Conservation (phyloP, 2,329 filamentous ascomycete genomes). For the Pestalotiopsis sp. region DNA sequence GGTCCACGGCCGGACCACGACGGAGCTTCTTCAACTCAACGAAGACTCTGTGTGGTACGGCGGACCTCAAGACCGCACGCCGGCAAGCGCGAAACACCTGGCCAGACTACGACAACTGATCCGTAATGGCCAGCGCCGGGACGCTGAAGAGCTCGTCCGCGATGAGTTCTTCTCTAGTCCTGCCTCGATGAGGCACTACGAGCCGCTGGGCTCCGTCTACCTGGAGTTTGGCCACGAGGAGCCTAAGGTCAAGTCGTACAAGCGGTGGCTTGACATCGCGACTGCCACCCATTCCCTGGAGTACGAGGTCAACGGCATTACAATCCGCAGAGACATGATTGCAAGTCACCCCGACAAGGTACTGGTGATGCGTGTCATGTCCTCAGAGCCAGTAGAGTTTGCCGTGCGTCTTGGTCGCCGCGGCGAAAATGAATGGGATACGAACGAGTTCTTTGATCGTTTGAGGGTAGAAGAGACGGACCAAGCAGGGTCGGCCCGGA, state of each 20-base stretch:
- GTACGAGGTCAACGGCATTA: slow-evolving; percentile 17
- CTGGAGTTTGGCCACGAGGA: slow-evolving; percentile 24
- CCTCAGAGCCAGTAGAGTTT: slow-evolving; percentile 19
- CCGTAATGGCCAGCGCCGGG: slow-evolving; percentile 35
- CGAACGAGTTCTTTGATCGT: slow-evolving; percentile 42
- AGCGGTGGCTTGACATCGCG: slow-evolving; percentile 19
- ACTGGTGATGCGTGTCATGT: slow-evolving; percentile 18
- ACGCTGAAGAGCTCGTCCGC: slow-evolving; percentile 41
- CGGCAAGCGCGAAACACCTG: slow-evolving; percentile 37
- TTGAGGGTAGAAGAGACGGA: slow-evolving; percentile 23
- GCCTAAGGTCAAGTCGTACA: slow-evolving; percentile 26
- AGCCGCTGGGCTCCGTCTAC: slow-evolving; percentile 32
- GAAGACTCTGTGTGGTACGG: slow-evolving; percentile 50
- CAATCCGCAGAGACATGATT: slow-evolving; percentile 23
- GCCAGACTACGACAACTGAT: slow-evolving; percentile 39
- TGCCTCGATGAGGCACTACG: slow-evolving; percentile 46
- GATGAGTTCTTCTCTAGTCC: slow-evolving; percentile 45
- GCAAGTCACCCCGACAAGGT: slow-evolving; percentile 25
- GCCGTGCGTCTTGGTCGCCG: slow-evolving; percentile 34
- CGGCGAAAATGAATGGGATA: slow-evolving; percentile 42
- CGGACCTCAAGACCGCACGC: slow-evolving; percentile 42
- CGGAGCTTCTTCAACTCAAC: slow-evolving; percentile 45
- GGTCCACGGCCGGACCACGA: slow-evolving; percentile 43
- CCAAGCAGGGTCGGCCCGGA: slow-evolving; percentile 15
- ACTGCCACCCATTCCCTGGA: slow-evolving; percentile 13